These are phyloP conservation scores for Neocucurbitaria cava DNA, from an alignment of 2,329 filamentous ascomycete species.

Conservation along the genomic window DNA sequence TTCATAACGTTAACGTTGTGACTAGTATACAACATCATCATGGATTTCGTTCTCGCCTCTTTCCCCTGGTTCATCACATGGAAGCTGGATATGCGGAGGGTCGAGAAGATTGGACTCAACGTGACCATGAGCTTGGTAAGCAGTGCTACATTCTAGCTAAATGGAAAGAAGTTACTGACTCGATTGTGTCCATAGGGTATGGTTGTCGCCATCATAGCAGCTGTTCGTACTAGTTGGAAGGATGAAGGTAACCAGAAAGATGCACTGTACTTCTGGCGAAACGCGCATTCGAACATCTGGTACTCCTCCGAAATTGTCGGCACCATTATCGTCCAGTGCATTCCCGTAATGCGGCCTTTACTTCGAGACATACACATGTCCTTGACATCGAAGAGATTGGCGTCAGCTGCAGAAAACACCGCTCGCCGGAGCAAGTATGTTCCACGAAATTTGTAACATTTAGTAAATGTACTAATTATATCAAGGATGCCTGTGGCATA, in stretches of 20 bases:
- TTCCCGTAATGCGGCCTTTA: slow-evolving; percentile 60
- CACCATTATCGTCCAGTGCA: slow-evolving; percentile 63
- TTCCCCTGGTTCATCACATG: slow-evolving; percentile 61
- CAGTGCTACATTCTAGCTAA: not conserved
- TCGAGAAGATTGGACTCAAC: slow-evolving; percentile 60
- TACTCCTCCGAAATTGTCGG: slow-evolving; percentile 61
- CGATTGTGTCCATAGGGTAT: slow-evolving; percentile 42
- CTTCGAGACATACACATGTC: slow-evolving; percentile 53
- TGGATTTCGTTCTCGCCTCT: slow-evolving; percentile 60
- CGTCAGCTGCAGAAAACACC: slow-evolving; percentile 19
- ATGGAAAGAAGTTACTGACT: slow-evolving; percentile 5
- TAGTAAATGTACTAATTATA: not conserved
- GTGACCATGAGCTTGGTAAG: slow-evolving; percentile 57
- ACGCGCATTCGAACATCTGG: slow-evolving; percentile 57
- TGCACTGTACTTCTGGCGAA: slow-evolving; percentile 57
- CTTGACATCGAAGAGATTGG: slow-evolving; percentile 44
- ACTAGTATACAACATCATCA: slow-evolving; percentile 61
- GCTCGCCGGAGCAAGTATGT: slow-evolving; percentile 23
- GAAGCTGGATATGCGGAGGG: slow-evolving; percentile 56
- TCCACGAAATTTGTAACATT: not conserved
- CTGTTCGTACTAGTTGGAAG: slow-evolving; percentile 59
- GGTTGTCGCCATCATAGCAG: slow-evolving; percentile 58
- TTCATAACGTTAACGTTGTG: not conserved
- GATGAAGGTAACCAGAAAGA: slow-evolving; percentile 57
- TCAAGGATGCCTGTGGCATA: slow-evolving; percentile 2